A percentile compares a stretch with the other conserved stretches of the same genome.
Conservation (phyloP, 192 early-diverging fungal genomes). For the Geranomyces variabilis region DNA sequence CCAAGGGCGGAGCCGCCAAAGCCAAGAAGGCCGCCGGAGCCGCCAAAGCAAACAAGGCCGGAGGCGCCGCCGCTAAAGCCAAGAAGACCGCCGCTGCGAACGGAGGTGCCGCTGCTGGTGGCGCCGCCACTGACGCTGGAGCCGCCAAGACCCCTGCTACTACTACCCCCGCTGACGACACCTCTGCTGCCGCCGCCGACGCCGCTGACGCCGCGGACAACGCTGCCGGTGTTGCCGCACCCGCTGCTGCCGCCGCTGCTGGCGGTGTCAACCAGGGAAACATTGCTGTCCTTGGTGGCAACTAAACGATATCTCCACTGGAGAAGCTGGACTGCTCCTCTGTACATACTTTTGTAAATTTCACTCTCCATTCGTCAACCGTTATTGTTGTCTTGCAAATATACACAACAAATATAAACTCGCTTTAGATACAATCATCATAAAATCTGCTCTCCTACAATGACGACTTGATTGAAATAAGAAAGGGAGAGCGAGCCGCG, state of each 20-base stretch:
- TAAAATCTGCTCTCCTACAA: too few relatives aligned
- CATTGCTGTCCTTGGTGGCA: neutral
- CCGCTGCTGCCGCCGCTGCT: neutral
- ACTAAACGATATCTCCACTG: too few relatives aligned
- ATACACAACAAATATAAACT: too few relatives aligned
- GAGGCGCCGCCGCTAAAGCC: neutral
- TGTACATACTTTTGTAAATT: too few relatives aligned
- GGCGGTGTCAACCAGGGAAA: neutral
- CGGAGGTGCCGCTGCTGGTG: constrained; percentile 7
- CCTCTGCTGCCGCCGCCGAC: neutral
- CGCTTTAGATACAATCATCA: too few relatives aligned
- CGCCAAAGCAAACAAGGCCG: neutral
- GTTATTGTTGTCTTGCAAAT: too few relatives aligned
- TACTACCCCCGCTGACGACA: neutral
- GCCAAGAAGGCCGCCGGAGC: constrained; percentile 2
- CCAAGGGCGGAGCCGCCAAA: neutral
- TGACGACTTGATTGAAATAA: too few relatives aligned
- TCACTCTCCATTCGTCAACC: too few relatives aligned
- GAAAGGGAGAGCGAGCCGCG: too few relatives aligned
- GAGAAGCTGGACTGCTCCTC: too few relatives aligned
- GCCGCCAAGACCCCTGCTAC: neutral
- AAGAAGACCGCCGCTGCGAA: neutral
- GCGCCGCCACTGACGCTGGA: neutral
- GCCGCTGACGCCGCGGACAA: neutral
- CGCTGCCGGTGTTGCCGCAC: neutral